Evolutionary conservation across 2,329 filamentous ascomycete genomes (phyloP).

Genomic region (Arthrobotrys megalospora): DNA sequence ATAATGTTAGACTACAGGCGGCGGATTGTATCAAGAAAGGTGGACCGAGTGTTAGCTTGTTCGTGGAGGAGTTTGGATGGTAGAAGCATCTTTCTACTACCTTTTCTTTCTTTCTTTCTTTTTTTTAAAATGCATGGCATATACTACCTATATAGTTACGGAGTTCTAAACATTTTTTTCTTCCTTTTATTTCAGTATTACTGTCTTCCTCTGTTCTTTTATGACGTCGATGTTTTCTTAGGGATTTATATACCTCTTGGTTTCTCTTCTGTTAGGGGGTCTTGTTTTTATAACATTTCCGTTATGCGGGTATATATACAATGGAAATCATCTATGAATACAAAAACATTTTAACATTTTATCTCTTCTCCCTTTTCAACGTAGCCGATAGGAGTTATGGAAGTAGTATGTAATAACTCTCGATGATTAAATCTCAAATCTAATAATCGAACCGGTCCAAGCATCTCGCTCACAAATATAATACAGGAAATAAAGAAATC

Average conservation of each 20-base stretch:
- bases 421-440: slow-evolving; percentile 14
- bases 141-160: slow-evolving; percentile 2
- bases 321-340: too few relatives aligned
- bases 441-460: not conserved
- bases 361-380: not conserved
- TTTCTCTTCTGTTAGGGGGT: too few relatives aligned
- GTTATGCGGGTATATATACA: too few relatives aligned
- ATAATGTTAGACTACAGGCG: slow-evolving; percentile 47
- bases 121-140: slow-evolving; percentile 12
- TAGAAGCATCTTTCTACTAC: slow-evolving; percentile 25
- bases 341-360: not conserved
- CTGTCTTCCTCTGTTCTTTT: too few relatives aligned
- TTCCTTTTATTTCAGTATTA: too few relatives aligned
- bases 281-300: too few relatives aligned
- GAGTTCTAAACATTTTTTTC: not conserved
- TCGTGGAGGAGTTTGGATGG: slow-evolving; percentile 61
- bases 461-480: not conserved
- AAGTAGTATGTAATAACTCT: too few relatives aligned
- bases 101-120: slow-evolving; percentile 41
- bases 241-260: too few relatives aligned
- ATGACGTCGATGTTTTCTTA: too few relatives aligned
- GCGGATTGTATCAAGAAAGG: slow-evolving; percentile 54
- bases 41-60: slow-evolving; percentile 59
- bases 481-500: not conserved
- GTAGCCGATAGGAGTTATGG: too few relatives aligned